Percentiles rank a stretch among this genome's conserved stretches.
These are phyloP conservation scores for Eucalyptus caleyi DNA, from an alignment of 345 rosid genomes.

Conservation along the genomic window DNA sequence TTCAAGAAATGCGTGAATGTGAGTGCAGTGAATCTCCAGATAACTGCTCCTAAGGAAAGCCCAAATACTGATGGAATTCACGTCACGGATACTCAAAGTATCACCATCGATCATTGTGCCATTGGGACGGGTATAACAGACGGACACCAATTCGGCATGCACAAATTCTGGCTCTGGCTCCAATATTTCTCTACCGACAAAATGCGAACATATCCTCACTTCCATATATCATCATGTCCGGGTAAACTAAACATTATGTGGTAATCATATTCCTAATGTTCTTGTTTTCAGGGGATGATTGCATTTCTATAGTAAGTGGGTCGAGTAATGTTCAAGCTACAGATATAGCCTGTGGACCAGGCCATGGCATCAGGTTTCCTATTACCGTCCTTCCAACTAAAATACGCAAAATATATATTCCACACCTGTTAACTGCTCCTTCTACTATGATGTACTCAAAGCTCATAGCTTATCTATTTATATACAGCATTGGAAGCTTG, in stretches of 20 bases:
- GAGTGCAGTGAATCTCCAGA: conserved; percentile 31
- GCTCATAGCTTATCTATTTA: not conserved
- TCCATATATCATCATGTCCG: not conserved
- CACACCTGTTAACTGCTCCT: not conserved
- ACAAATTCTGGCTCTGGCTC: not conserved
- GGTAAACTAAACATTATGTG: not conserved
- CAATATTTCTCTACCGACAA: not conserved
- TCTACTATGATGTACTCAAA: not conserved
- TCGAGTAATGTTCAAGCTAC: conserved; percentile 62
- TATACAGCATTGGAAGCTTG: conserved; percentile 71
- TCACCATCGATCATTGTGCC: conserved; percentile 35
- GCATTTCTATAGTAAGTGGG: conserved; percentile 85
- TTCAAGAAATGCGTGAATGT: conserved; percentile 49
- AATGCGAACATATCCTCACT: not conserved
- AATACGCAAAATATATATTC: not conserved
- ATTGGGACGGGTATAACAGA: conserved; percentile 49
- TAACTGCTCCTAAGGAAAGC: conserved; percentile 56
- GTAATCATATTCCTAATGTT: not conserved
- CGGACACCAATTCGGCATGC: not conserved
- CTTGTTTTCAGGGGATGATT: conserved; percentile 70
- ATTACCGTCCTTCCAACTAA: not conserved
- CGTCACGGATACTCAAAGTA: conserved; percentile 45
- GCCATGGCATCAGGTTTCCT: conserved; percentile 83
- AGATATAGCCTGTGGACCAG: conserved; percentile 80
- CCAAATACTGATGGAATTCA: conserved; percentile 98